phyloP scores from a whole-genome alignment of 371 early-diverging fungal genomes.

The Mortierella sp. region DNA sequence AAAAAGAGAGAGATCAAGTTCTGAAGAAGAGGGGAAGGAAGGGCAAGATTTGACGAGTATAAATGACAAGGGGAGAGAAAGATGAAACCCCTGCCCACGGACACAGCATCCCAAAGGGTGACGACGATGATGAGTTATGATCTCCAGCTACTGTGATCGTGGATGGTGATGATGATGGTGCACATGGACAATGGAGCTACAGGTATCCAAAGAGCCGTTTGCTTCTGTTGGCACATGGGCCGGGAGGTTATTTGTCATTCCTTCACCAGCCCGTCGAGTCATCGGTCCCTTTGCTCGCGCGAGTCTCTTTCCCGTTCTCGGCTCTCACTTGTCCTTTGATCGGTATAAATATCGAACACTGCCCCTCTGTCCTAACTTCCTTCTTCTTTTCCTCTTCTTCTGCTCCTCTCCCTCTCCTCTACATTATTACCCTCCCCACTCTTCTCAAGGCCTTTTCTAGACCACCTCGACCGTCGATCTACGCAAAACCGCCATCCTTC shows the following conservation, averaged over 20 bases:
- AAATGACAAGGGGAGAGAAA: too few species aligned
- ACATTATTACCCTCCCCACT: slow-evolving; percentile 33
- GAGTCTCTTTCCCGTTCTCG: slow-evolving; percentile 14
- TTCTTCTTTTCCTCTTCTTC: background rate
- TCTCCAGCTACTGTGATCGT: too few species aligned
- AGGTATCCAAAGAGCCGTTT: background rate
- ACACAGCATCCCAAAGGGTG: too few species aligned
- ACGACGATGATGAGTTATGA: too few species aligned
- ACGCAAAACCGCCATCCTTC: too few species aligned
- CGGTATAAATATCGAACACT: slow-evolving; percentile 20
- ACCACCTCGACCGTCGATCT: background rate
- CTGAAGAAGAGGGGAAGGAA: too few species aligned
- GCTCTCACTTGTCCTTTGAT: slow-evolving; percentile 13
- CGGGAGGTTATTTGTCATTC: slow-evolving; percentile 6
- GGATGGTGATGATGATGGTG: too few species aligned
- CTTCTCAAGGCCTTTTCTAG: too few species aligned
- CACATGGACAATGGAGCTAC: too few species aligned
- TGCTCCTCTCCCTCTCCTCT: slow-evolving; percentile 2
- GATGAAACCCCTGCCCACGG: too few species aligned
- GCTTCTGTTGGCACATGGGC: slow-evolving; percentile 3
- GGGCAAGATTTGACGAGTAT: too few species aligned
- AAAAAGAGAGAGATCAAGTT: background rate
- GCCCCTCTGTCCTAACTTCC: slow-evolving; percentile 5
- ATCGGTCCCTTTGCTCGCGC: background rate
- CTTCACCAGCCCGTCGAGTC: too few species aligned